Conservation (phyloP, 2,329 filamentous ascomycete genomes). For the Colletotrichum gigasporum region DNA sequence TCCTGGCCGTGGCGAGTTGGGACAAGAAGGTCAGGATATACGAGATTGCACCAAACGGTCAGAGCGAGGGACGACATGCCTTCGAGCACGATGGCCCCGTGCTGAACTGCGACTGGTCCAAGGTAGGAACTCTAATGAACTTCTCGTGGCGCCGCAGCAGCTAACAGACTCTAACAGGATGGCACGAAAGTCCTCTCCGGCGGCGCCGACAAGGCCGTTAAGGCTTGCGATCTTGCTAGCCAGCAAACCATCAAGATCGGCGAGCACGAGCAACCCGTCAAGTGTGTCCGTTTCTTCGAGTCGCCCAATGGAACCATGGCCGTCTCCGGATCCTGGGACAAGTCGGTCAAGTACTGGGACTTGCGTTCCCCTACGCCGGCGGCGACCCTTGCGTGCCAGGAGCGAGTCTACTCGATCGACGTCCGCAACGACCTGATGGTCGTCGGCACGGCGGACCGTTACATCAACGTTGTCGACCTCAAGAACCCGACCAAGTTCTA, state of each 20-base stretch:
- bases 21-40: conserved; percentile 98
- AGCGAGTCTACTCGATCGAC: conserved; percentile 91
- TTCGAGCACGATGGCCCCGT: conserved; percentile 90
- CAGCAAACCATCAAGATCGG: conserved; percentile 78
- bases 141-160: background rate
- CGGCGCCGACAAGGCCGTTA: conserved; percentile 90
- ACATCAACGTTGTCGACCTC: conserved; percentile 95
- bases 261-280: conserved; percentile 85
- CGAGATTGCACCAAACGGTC: conserved; percentile 81
- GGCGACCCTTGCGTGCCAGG: conserved; percentile 73
- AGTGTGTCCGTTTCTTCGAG: conserved; percentile 81
- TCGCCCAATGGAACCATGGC: conserved; percentile 79
- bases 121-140: conserved; percentile 63
- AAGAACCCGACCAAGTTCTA: conserved; percentile 90
- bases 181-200: conserved; percentile 88
- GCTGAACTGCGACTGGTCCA: conserved; percentile 86
- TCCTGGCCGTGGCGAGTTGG: conserved; percentile 92
- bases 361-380: conserved; percentile 73
- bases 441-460: conserved; percentile 91
- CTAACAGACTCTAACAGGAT: conserved; percentile 68
- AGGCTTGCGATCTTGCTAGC: conserved; percentile 82
- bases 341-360: conserved; percentile 92
- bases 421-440: conserved; percentile 89
- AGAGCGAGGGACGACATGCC: conserved; percentile 84
- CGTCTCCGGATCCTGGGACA: conserved; percentile 93